These are phyloP conservation scores for Pseudocercospora pini-densiflorae DNA, from an alignment of 2,329 filamentous ascomycete genomes.

Conservation along the genomic window DNA sequence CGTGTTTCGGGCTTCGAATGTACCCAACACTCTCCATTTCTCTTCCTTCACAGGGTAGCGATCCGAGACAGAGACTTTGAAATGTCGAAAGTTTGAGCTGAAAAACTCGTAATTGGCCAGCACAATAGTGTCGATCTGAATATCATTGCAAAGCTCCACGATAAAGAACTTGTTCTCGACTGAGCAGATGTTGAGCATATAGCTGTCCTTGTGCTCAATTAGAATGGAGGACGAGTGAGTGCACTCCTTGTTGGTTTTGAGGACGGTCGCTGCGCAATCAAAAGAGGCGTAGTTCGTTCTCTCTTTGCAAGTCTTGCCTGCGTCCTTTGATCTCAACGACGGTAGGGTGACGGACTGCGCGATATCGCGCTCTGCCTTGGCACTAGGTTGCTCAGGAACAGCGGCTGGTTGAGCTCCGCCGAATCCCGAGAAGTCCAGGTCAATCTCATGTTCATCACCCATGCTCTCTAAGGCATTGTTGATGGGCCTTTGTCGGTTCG, in stretches of 20 bases:
- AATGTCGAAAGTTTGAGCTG: constrained; percentile 91
- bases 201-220: constrained; percentile 97
- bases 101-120: constrained; percentile 99
- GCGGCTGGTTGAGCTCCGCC: constrained; percentile 43
- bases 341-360: constrained; percentile 14
- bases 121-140: constrained; percentile 92
- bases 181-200: constrained; percentile 93
- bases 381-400: constrained; percentile 10
- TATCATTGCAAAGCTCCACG: constrained; percentile 86
- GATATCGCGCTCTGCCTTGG: constrained; percentile 10
- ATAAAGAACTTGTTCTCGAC: constrained; percentile 90
- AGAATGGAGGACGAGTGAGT: constrained; percentile 88
- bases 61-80: constrained; percentile 90
- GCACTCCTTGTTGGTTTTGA: constrained; percentile 85
- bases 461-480: constrained; percentile 76
- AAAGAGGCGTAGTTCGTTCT: constrained; percentile 97
- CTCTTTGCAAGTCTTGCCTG: constrained; percentile 96
- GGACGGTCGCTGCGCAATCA: constrained; percentile 89
- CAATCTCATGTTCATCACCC: constrained; percentile 88
- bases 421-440: constrained; percentile 71
- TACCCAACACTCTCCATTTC: constrained; percentile 87
- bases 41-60: constrained; percentile 91
- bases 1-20: constrained; percentile 89
- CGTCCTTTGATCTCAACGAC: constrained; percentile 77
- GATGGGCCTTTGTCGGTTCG: constrained; percentile 55